phyloP scores from a whole-genome alignment of 164 flowering plant species.

The Amborella trichopoda region DNA sequence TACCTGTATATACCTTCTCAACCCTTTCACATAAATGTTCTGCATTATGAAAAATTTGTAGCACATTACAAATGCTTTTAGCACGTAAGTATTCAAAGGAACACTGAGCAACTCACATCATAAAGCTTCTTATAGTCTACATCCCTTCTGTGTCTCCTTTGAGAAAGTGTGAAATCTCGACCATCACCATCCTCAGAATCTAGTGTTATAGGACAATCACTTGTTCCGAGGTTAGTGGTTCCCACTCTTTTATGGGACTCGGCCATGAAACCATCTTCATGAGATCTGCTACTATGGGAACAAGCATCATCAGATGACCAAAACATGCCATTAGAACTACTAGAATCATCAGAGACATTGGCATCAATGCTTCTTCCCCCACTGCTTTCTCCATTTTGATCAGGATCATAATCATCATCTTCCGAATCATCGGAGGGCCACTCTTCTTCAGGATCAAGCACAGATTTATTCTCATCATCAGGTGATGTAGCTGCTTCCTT shows the following conservation, averaged over 20 bases:
- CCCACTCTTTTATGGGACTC: neutral
- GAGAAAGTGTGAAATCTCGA: constrained; percentile 31
- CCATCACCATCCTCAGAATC: constrained; percentile 37
- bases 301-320: constrained; percentile 64
- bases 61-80: neutral
- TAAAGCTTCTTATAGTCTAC: constrained; percentile 78
- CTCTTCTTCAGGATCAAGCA: constrained; percentile 41
- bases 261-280: too few relatives aligned
- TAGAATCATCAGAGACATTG: constrained; percentile 28
- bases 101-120: constrained; percentile 51
- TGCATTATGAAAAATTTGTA: neutral
- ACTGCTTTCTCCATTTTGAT: constrained; percentile 28
- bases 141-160: constrained; percentile 45
- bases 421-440: constrained; percentile 99
- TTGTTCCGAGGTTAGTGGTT: neutral
- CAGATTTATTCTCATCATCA: constrained; percentile 29
- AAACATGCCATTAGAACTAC: constrained; percentile 41
- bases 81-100: too few relatives aligned
- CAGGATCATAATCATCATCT: constrained; percentile 87
- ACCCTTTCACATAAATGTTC: too few relatives aligned
- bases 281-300: too few relatives aligned
- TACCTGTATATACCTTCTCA: too few relatives aligned
- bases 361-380: constrained; percentile 26
- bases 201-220: constrained; percentile 7
- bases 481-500: constrained; percentile 61